Evolutionary conservation across 2,329 filamentous ascomycete species (phyloP), one percentile per base, ranked within the genome.

Genomic region (Blastomyces parvus): DNA sequence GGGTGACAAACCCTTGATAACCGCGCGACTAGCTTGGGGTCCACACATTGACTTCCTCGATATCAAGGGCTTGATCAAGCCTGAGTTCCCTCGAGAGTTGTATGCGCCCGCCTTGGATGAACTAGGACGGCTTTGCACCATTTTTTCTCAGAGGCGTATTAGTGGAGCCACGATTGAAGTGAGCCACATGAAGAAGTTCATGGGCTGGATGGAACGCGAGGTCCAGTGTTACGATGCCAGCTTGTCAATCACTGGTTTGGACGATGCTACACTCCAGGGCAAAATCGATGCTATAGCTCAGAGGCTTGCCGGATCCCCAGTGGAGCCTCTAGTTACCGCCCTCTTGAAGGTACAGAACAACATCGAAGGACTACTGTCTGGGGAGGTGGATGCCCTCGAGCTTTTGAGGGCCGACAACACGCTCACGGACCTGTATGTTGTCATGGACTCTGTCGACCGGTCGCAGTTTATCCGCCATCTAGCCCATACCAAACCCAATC

Each of bases 401-500:
- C 40, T 44, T 44, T 44, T 44, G 40, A 44, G 13, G 40, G 40
- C 40, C 14, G 40, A 44, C 40, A 44, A 44, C 17, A 44, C 40
- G 40, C 40, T 44, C 40, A 44, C 40, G 40, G 40, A 44, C 40
- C 40, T 44, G 40, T 44, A 44, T 44, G 40, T 44, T 44, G 40
- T 44, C 40, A 44, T 44, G 40, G 40, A 44, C 40, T 44, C 40
- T 13, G 40, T 44, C 40, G 40, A 44, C 40, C 1, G 40, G 40
- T 44, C 40, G 40, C 40, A 44, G 14, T 44, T 44, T 19, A 44
- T 44, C 13, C 40, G 40, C 40, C 40, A 44, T 44, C 40, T 44
- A 44, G 38, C 56, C 5, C 64, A 69, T 58, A 66, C 68, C 22
- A 67, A 68, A 36, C 70, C 68, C 11, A 59, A 63, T 3, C 61